Conservation (phyloP, 352 stramenopile species). For the Phytopythium litorale region DNA sequence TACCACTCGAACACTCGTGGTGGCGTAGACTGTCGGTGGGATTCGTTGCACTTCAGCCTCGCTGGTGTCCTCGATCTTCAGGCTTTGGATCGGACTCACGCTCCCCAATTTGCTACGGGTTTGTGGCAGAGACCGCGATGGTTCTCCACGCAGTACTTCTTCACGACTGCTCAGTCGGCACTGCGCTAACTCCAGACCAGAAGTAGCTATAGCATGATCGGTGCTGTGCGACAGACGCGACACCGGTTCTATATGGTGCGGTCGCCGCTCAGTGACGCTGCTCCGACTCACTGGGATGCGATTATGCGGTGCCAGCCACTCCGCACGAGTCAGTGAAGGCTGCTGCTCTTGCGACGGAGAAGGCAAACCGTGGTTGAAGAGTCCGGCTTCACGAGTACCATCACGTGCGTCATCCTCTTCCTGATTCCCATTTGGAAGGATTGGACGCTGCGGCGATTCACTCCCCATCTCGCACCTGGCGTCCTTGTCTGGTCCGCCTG, state of each 20-base stretch:
- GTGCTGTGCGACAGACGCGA: neutral
- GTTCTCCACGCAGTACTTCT: neutral
- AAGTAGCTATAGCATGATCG: no score
- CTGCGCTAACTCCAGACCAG: neutral
- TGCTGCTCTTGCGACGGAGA: neutral
- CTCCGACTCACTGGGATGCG: slow-evolving; percentile 1
- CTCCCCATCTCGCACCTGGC: neutral
- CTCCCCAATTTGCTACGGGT: neutral
- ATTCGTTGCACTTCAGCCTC: no score
- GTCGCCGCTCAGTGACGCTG: neutral
- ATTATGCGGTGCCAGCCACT: neutral
- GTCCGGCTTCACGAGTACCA: neutral
- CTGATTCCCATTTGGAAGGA: neutral
- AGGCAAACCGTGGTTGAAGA: no score
- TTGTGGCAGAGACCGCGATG: neutral
- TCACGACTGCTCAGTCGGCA: neutral
- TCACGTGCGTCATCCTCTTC: neutral
- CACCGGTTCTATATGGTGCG: neutral
- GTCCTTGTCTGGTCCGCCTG: neutral
- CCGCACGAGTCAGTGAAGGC: neutral
- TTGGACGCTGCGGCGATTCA: neutral
- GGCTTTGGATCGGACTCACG: neutral
- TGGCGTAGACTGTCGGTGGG: no score
- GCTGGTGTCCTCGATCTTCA: no score
- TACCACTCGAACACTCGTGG: neutral